These are phyloP conservation scores for Rubroboletus satanas DNA, from an alignment of 768 basidiomycete genomes.

Conservation along the genomic window DNA sequence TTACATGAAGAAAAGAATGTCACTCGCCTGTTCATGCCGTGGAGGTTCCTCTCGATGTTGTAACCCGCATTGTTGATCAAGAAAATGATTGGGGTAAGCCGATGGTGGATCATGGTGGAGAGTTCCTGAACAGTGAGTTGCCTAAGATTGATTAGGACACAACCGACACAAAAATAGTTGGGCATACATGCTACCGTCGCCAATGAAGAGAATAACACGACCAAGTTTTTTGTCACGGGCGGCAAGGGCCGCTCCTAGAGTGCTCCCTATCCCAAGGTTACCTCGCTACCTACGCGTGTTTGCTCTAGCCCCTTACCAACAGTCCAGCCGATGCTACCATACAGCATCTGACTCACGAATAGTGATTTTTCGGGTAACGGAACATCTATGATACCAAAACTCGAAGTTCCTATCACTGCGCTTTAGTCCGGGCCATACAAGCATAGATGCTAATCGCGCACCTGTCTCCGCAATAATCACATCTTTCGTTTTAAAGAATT, in stretches of 20 bases:
- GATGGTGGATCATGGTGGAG: slow-evolving; percentile 74
- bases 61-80: slow-evolving; percentile 80
- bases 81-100: slow-evolving; percentile 79
- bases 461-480: slow-evolving; percentile 89
- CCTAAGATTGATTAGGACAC: slow-evolving; percentile 33
- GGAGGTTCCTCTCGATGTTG: slow-evolving; percentile 79
- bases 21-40: slow-evolving; percentile 54
- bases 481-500: slow-evolving; percentile 69
- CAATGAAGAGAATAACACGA: slow-evolving; percentile 79
- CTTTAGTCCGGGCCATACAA: neutral
- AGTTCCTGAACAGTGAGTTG: slow-evolving; percentile 81
- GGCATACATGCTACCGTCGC: slow-evolving; percentile 75
- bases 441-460: slow-evolving; percentile 10
- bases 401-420: slow-evolving; percentile 55
- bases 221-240: slow-evolving; percentile 59
- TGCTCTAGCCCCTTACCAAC: slow-evolving; percentile 46
- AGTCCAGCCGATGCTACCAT: slow-evolving; percentile 92
- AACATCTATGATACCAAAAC: slow-evolving; percentile 81
- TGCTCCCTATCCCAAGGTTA: slow-evolving; percentile 39
- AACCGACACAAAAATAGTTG: neutral
- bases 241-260: slow-evolving; percentile 78
- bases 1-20: neutral
- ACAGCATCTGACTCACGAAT: slow-evolving; percentile 75
- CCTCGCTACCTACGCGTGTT: neutral
- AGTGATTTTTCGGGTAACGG: slow-evolving; percentile 68